Percentiles rank a stretch among this genome's conserved stretches.
These are phyloP conservation scores for Podospora tetraspora DNA, from an alignment of 495 filamentous ascomycete genomes.

Conservation along the genomic window DNA sequence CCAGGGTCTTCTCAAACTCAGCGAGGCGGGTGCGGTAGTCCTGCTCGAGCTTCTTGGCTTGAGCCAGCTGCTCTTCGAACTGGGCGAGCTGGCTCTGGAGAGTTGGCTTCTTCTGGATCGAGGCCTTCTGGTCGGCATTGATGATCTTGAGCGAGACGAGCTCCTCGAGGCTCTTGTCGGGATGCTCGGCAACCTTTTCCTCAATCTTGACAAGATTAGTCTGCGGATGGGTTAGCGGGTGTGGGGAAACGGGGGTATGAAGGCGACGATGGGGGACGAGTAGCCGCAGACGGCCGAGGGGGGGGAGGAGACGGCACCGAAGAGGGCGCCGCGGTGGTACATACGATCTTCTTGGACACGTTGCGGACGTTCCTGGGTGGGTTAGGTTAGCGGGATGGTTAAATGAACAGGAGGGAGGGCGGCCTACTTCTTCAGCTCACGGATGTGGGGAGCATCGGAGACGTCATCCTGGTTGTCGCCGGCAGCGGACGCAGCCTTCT, in stretches of 20 bases:
- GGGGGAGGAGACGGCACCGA: no score
- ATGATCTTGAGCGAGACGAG: constrained; percentile 77
- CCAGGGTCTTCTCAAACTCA: constrained; percentile 61
- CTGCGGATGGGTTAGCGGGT: constrained; percentile 41
- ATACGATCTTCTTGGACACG: constrained; percentile 80
- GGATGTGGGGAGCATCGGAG: constrained; percentile 69
- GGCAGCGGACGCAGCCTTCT: constrained; percentile 34
- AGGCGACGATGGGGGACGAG: no score
- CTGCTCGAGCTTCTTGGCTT: constrained; percentile 76
- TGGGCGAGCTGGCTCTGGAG: constrained; percentile 69
- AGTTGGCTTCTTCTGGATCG: constrained; percentile 82
- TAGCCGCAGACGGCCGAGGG: no score
- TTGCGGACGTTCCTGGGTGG: constrained; percentile 70
- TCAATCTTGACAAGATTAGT: constrained; percentile 75
- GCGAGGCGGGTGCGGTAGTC: constrained; percentile 67
- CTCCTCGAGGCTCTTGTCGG: constrained; percentile 72
- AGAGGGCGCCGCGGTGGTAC: constrained; percentile 27
- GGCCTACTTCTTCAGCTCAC: constrained; percentile 78
- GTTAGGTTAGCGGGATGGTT: constrained; percentile 9
- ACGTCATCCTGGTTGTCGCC: constrained; percentile 44
- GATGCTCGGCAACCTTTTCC: constrained; percentile 68
- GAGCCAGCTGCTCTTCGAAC: constrained; percentile 75
- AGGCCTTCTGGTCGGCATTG: constrained; percentile 86
- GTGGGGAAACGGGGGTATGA: neutral
- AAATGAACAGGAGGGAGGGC: neutral